A percentile compares a stretch with the other conserved stretches of the same genome.
These are phyloP conservation scores for Plasmodium inui DNA, from an alignment of 169 alveolate species.

Conservation along the genomic window DNA sequence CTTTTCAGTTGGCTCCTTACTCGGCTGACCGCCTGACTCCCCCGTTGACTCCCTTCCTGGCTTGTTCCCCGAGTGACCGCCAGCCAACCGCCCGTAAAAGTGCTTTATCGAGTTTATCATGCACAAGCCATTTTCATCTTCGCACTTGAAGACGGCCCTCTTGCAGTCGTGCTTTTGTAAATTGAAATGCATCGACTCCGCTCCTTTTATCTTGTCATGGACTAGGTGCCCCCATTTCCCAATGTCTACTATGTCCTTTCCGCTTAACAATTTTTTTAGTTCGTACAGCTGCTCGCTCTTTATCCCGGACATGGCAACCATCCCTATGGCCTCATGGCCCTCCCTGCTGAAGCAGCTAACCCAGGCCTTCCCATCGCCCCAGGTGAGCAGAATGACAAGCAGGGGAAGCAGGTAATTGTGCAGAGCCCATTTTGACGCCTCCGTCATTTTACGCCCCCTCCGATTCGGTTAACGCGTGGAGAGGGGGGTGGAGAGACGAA, in stretches of 20 bases:
- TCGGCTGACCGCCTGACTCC: background rate
- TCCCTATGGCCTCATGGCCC: constrained; percentile 77
- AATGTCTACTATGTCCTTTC: constrained; percentile 84
- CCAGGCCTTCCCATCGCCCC: background rate
- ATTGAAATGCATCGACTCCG: constrained; percentile 51
- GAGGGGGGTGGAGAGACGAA: background rate
- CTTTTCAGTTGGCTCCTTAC: background rate
- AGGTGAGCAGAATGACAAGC: background rate
- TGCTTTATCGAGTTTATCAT: constrained; percentile 78
- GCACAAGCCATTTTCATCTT: constrained; percentile 78
- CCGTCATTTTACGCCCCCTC: background rate
- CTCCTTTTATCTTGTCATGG: constrained; percentile 28
- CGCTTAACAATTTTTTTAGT: constrained; percentile 78
- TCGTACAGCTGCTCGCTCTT: constrained; percentile 81
- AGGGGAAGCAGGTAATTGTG: background rate
- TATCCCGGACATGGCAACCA: constrained; percentile 86
- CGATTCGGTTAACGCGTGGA: background rate
- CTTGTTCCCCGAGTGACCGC: background rate
- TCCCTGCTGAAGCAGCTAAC: constrained; percentile 26
- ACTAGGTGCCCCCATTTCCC: constrained; percentile 85
- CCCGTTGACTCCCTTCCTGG: background rate
- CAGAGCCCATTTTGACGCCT: background rate
- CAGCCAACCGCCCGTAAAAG: constrained; percentile 77
- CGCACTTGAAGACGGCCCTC: constrained; percentile 72
- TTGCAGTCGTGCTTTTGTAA: constrained; percentile 63